Percentiles rank a stretch among this genome's conserved stretches.
These are phyloP conservation scores for Ilex aquifolium DNA, from an alignment of 257 asterid genomes.

Conservation along the genomic window DNA sequence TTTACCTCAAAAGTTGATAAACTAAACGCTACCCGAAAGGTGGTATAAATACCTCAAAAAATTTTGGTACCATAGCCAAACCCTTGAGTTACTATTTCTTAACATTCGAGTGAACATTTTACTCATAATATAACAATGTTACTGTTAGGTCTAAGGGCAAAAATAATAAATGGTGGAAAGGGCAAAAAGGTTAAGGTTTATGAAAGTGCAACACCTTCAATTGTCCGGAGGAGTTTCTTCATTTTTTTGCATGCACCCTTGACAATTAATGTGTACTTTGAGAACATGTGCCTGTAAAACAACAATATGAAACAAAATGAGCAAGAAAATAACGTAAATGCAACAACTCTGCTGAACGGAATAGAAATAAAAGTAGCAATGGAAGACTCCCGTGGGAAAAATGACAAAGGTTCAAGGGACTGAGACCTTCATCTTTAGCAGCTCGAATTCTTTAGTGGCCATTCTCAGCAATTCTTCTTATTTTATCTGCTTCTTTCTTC, in stretches of 20 bases:
- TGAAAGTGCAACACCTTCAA: slow-evolving; percentile 61
- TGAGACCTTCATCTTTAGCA: slow-evolving; percentile 32
- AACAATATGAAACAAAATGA: neutral
- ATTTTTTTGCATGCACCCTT: slow-evolving; percentile 59
- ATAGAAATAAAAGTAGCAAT: neutral
- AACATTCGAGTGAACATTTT: too few relatives aligned
- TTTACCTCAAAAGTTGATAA: too few relatives aligned
- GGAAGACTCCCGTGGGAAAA: neutral
- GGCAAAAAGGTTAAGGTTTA: neutral
- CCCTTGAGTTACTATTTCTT: too few relatives aligned
- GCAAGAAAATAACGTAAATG: neutral
- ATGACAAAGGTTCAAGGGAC: too few relatives aligned
- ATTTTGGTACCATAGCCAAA: too few relatives aligned
- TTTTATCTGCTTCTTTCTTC: slow-evolving; percentile 8
- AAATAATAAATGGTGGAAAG: too few relatives aligned
- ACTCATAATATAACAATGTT: too few relatives aligned
- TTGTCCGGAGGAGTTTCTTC: slow-evolving; percentile 48
- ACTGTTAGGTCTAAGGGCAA: too few relatives aligned
- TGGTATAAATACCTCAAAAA: too few relatives aligned
- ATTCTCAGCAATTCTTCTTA: slow-evolving; percentile 14
- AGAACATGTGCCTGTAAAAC: slow-evolving; percentile 44
- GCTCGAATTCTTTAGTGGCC: slow-evolving; percentile 29
- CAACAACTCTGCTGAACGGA: neutral
- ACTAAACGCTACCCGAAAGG: too few relatives aligned
- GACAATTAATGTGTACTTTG: slow-evolving; percentile 68